Evolutionary conservation across 2,329 filamentous ascomycete genomes (phyloP), one percentile per base, ranked within the genome.

Genomic region (Xylariaceae sp.): DNA sequence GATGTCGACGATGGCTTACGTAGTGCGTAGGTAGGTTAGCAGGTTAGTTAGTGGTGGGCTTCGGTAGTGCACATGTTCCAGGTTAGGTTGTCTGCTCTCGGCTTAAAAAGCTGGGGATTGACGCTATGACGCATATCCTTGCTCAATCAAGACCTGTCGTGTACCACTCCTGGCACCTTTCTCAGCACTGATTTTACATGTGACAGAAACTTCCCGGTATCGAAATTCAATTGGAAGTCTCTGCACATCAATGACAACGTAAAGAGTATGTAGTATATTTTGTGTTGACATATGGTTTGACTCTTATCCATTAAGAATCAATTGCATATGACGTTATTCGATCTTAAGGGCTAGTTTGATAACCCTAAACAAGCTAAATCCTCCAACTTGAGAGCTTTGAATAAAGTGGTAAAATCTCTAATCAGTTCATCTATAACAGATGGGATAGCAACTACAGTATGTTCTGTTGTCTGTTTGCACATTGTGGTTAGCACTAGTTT

Each of bases 31-130:
- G 5, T 37, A 41, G 9, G 23, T 26, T 44, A 41, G 44, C 47
- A 41, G n/a, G n/a, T n/a, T n/a, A n/a, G n/a, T n/a, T n/a, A n/a
- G 48, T 41, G 37, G 43, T 61, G 48, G 52, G 56, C 53, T 56
- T 61, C 56, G 59, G 59, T 52, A 61, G 50, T 55, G 59, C 59
- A 61, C 59, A 61, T 61, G 59, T 37, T 37, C 9, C n/a, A n/a
- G n/a, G n/a, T n/a, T n/a, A n/a, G n/a, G n/a, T n/a, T n/a, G n/a
- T 7, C 32, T 37, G 7, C 9, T 54, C 47, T 58, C 55, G 59
- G 59, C 56, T 61, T 26, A 53, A 56, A 52, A 45, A 44, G 32
- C 43, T 43, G 26, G 44, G 21, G 52, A 52, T 47, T 48, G 44
- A 47, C 40, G 46, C 46, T 48, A 49, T 50, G 43, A 23, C 32